Base-by-base conservation (phyloP, 1,139 yeast genomes). In the Magnusiomyces suaveolens region DNA sequence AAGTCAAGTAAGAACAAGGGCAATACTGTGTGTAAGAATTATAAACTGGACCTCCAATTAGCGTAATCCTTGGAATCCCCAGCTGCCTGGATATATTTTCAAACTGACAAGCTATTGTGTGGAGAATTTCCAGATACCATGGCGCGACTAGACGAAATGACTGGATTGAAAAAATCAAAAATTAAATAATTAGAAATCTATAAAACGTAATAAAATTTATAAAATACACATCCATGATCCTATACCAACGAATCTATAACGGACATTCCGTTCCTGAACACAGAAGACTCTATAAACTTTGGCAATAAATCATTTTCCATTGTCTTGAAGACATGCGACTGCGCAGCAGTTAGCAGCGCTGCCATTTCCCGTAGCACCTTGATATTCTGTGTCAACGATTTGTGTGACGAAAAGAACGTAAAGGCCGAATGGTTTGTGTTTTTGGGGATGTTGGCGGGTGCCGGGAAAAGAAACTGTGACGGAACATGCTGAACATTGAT, bases 291-390 rank as follows among this genome's bases (percentile, higher is more conserved):
- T 43, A 84, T 60, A 61, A 87, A 87, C 66, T 85, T 85, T 1
- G 87, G 87, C 51, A 84, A 73, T 14, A 94, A 84, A 67, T 87
- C 95, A 43, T 69, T 75, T 61, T 83, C 85, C 86, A 87, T 82
- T 67, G 87, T 69, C 47, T 73, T 71, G 61, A 76, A 78, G 50
- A 84, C 76, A 51, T 77, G 77, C n/a, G 60, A 55, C 12, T 72
- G 71, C 20, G 82, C 50, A 10, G 43, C 50, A 3, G 24, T 33
- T 20, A 47, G 29, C 16, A 23, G 43, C 2, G n/a, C 12, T 2
- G 50, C 43, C 50, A 47, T 47, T 4, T 33, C 32, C 12, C 32
- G 24, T 10, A 47, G 20, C 12, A 47, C 50, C 14, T 36, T 2
- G 2, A 47, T 33, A 18, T 47, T 32, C 3, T 23, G 20, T 29